Base-by-base conservation (phyloP, 2,329 filamentous ascomycete species). In the Alternaria tenuissima region DNA sequence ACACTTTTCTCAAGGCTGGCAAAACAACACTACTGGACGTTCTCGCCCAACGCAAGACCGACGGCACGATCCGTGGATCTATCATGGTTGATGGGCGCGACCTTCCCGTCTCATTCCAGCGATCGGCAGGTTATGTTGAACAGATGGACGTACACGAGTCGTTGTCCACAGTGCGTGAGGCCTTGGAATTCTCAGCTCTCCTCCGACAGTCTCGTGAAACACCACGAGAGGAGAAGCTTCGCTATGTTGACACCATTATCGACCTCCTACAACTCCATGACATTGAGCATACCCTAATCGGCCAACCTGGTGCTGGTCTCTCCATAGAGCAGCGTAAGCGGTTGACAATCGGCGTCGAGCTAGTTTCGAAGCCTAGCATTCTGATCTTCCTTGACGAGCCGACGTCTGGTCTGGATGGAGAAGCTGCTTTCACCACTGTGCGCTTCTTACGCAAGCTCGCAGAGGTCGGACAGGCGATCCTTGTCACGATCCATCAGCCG, bases 401-500 rank as follows among this genome's bases (percentile, higher is more conserved):
- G 0, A 92, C 90, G 0, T 90, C 93, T 22, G 94, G 94, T 81
- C 88, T 97, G 22, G 94, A 97, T 79, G 91, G 88, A 14, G 62
- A 63, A 38, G 96, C 93, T 1, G 93, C 93, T 0, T 96, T 92
- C 91, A 91, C 91, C 56, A 96, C 97, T 72, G 85, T 91, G 52
- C 88, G 90, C 74, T 85, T 97, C 8, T 86, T 97, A 39, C 89
- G 93, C 77, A 96, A 95, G 79, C 85, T 97, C 14, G 91, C 92
- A 63, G 89, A 93, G 74, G 89, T 87, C 61, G 94, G 94, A 11
- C 68, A 72, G 55, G 93, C 94, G 47, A 91, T 97, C 76, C 87
- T 97, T 12, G 96, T 92, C 80, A 97, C 94, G 0, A 96, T 97
- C 61, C 94, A 97, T 77, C 94, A 97, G 78, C 94, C 94, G 14